Evolutionary conservation across 306 rosid species (phyloP), one percentile per base, ranked within the genome.

Genomic region (Cercis canadensis): DNA sequence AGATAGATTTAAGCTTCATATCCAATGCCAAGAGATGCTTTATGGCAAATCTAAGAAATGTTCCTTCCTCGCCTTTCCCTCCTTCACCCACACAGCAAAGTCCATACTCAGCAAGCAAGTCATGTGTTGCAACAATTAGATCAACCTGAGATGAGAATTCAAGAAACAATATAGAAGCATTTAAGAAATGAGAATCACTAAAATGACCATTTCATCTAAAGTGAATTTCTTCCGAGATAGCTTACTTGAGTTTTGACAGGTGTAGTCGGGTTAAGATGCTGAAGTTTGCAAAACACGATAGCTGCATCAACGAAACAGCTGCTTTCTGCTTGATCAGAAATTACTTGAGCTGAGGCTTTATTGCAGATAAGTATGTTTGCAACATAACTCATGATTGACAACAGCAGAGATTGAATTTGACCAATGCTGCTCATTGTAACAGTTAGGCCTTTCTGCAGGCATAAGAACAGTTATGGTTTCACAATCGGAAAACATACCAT

Each of bases 1-100:
- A 58, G 77, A 75, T 81, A 58, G 95, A 84, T 78, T 94, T 94
- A 70, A 89, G 81, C 86, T 89, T 94, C 92, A 89, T 84, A 87
- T 90, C 96, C 86, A 90, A 87, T 71, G 87, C 90, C 80, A 94
- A 67, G 39, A 94, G 92, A 84, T 88, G 97, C 88, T 94, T 94
- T 74, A 94, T 94, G 13, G 98, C 89, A 87, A 90, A 94, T 79
- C 90, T 94, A 75, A 94, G 98, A 83, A 86, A 94, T 57, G 82
- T 80, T 80, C 96, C 97, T 86, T 94, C 96, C 79, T 87, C 97
- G 45, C 89, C 90, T 72, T 86, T 86, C 29, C 86, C 92, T 52
- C 90, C 90, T 73, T 84, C 87, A 59, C 96, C 89, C 39, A 78
- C 87, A 77, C 98, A 94, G 81, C 98, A 94, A 77, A 94, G 90